Evolutionary conservation across 345 rosid genomes (phyloP).

Genomic region (Moricandia moricandioides): DNA sequence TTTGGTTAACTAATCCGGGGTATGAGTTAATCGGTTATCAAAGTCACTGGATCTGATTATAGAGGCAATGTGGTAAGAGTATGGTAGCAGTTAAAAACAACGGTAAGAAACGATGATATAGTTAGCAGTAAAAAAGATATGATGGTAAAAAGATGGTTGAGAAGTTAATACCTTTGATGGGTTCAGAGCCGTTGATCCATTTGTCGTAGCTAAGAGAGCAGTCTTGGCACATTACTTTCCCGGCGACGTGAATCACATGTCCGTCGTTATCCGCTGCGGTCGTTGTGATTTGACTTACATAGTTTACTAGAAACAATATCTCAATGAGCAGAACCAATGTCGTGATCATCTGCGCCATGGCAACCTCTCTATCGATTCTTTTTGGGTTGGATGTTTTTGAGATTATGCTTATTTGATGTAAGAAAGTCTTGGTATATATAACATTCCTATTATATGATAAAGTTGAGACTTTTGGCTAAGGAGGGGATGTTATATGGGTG

Average conservation of each 20-base stretch:
- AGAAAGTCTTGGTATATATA: slow-evolving; percentile 21
- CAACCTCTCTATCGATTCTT: background rate
- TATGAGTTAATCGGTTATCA: background rate
- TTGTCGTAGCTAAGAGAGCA: slow-evolving; percentile 59
- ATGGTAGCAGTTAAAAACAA: background rate
- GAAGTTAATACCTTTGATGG: slow-evolving; percentile 56
- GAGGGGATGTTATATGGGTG: slow-evolving; percentile 24
- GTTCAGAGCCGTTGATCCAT: slow-evolving; percentile 57
- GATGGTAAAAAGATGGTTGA: too few species aligned
- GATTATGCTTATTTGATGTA: slow-evolving; percentile 15
- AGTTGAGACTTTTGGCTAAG: background rate
- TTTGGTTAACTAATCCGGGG: background rate
- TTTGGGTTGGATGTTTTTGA: background rate
- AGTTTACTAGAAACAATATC: slow-evolving; percentile 21
- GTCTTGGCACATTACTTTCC: slow-evolving; percentile 75
- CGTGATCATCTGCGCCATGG: slow-evolving; percentile 22
- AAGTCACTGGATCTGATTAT: background rate
- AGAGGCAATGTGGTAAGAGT: background rate
- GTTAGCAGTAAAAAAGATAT: background rate
- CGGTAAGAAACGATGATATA: background rate
- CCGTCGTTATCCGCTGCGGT: slow-evolving; percentile 4
- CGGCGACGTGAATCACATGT: slow-evolving; percentile 54
- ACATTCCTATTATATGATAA: background rate
- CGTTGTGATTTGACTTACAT: slow-evolving; percentile 5
- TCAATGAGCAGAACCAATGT: slow-evolving; percentile 23